Conservation (phyloP, 768 basidiomycete genomes). For the Piloderma croceum region DNA sequence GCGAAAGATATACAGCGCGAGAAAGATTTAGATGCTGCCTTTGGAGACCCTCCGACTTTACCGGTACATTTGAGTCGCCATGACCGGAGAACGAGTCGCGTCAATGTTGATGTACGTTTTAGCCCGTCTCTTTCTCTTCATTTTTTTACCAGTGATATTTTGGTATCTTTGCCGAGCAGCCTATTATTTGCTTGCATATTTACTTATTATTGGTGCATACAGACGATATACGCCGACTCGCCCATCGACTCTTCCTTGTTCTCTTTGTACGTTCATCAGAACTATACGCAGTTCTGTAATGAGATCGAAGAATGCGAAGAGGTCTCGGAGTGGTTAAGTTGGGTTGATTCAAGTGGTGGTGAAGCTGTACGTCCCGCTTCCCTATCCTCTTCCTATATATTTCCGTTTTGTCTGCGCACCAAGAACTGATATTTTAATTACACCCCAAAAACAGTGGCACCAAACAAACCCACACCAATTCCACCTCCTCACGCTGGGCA, state of each 20-base stretch:
- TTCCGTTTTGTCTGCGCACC: background rate
- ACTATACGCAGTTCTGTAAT: constrained; percentile 80
- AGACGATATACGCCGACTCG: constrained; percentile 76
- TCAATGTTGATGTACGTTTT: constrained; percentile 64
- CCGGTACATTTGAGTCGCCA: constrained; percentile 57
- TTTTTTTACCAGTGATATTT: background rate
- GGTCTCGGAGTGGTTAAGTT: constrained; percentile 71
- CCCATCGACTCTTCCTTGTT: constrained; percentile 90
- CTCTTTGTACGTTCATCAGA: constrained; percentile 89
- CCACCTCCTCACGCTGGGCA: constrained; percentile 74
- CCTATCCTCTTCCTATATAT: background rate
- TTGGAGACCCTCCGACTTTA: constrained; percentile 51
- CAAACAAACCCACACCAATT: constrained; percentile 81
- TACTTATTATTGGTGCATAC: constrained; percentile 1
- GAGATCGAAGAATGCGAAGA: constrained; percentile 69
- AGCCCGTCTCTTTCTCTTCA: background rate
- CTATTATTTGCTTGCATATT: background rate
- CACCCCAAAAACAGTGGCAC: constrained; percentile 43
- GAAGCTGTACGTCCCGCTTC: constrained; percentile 43
- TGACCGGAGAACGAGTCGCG: constrained; percentile 61
- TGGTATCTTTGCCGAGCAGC: background rate
- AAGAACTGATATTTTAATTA: background rate
- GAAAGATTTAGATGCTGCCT: constrained; percentile 45
- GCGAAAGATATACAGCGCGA: constrained; percentile 62
- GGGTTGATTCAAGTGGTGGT: constrained; percentile 63